Percentiles rank a stretch among this genome's conserved stretches.
Evolutionary conservation across 192 early-diverging fungal species (phyloP).

Genomic region (Backusella mclennaniae): DNA sequence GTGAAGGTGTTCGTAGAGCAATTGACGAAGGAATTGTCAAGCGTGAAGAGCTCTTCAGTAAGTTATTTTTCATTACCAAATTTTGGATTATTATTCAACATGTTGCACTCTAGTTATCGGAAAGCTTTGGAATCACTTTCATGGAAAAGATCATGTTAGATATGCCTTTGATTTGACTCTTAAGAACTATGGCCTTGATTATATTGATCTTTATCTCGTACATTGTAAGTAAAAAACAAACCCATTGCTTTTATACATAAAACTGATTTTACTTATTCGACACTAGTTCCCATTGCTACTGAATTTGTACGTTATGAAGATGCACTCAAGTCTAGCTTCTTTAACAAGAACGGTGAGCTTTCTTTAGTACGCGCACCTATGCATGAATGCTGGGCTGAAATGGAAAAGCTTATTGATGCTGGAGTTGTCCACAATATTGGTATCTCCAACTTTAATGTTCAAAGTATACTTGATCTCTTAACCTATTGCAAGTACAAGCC

Average conservation of each 20-base stretch:
- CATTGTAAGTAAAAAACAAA: background rate
- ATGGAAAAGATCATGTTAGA: constrained; percentile 33
- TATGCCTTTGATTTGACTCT: background rate
- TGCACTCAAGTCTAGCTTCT: constrained; percentile 21
- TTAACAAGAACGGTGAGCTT: constrained; percentile 10
- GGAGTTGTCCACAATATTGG: constrained; percentile 61
- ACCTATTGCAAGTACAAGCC: constrained; percentile 60
- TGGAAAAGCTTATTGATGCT: constrained; percentile 64
- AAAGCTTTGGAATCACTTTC: constrained; percentile 64
- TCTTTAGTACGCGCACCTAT: constrained; percentile 43
- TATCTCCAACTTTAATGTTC: constrained; percentile 63
- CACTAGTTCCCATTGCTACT: background rate
- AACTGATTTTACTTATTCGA: background rate
- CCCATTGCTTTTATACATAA: no score
- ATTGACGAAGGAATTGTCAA: constrained; percentile 49
- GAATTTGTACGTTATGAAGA: background rate
- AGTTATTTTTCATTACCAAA: no score
- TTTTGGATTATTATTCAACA: background rate
- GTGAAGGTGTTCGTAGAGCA: constrained; percentile 48
- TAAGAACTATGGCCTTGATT: constrained; percentile 12
- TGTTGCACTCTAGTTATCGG: constrained; percentile 18
- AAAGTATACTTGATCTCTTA: constrained; percentile 48
- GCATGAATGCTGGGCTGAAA: constrained; percentile 63
- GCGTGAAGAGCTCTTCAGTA: constrained; percentile 46
- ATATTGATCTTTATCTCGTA: constrained; percentile 57